Evolutionary conservation across 2,329 filamentous ascomycete species (phyloP), one percentile per base, ranked within the genome.

Genomic region (Corynespora cassiicola): DNA sequence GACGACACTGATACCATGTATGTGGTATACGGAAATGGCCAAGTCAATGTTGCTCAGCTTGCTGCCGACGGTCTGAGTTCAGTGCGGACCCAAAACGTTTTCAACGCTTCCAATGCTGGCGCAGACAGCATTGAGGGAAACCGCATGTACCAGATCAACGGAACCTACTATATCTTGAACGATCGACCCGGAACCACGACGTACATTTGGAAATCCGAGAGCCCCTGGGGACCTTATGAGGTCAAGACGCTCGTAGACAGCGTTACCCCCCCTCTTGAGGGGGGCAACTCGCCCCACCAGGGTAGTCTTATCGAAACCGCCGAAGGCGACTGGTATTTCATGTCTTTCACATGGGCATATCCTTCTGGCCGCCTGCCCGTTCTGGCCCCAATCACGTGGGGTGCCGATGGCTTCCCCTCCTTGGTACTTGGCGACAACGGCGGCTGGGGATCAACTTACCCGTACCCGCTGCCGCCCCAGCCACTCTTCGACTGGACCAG

Each of bases 1-100:
- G 78, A 81, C 30, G 75, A 79, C 17, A 70, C 80, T 20, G 78
- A 79, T 34, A 74, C 69, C 0, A 75, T 80, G 69, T 82, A 80
- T 32, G 73, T 81, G 0, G 75, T 70, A 0, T 79, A 78, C 47
- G 77, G 76, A 1, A 70, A 65, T 27, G 69, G 58, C 0, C 61
- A 73, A 5, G 66, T 80, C 23, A 60, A 45, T 5, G 70, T 82
- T 1, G 74, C 77, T 1, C 68, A 78, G 52, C 65, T 82, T 0
- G 67, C 72, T 2, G 33, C 56, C 0, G 75, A 80, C 38, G 75
- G 74, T 0, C 54, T 77, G 2, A 68, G 61, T 17, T 50, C 75
- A 29, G 68, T 73, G 2, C 66, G 63, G 22, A 62, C 66, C 0
- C 57, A 75, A 36, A 42, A 62, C 8, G 72, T 81, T 5, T 74